Base-by-base conservation (phyloP, 1,284 basidiomycete genomes). In the Bjerkandera adusta region DNA sequence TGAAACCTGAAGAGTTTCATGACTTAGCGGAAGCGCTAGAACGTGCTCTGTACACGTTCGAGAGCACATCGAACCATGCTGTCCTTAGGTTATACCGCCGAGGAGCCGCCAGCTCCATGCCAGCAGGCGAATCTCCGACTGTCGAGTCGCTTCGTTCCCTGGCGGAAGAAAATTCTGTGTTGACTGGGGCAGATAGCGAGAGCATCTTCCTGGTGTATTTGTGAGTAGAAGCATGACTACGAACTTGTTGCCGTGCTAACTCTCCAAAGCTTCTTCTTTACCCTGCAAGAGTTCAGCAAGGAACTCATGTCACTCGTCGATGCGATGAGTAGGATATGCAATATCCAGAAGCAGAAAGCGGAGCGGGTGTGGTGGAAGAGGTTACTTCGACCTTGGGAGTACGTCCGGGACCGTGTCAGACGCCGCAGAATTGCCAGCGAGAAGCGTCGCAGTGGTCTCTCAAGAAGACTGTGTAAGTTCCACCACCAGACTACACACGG, bases 191-290 rank as follows among this genome's bases (percentile, higher is more conserved):
- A 48, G 70, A 76, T 32, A 65, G 72, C 44, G 85, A 89, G 54
- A 77, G 79, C 51, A 76, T 97, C 3, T 94, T 96, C 62, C 65
- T 93, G 20, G 85, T 95, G 4, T 96, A 95, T 63, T 95, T 92
- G 92, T 93, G 54, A 61, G 90, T 75, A 11, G 29, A n/a, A n/a
- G n/a, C n/a, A n/a, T n/a, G n/a, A n/a, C n/a, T n/a, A n/a, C n/a
- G n/a, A n/a, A n/a, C n/a, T n/a, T n/a, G n/a, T n/a, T n/a, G n/a
- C 20, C 7, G 18, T 34, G n/a, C 41, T 36, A 21, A 12, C n/a
- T 25, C n/a, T 21, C 24, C 15, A 10, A 53, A 94, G 92, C 69
- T 94, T 93, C 67, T 87, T 95, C 50, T 97, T 96, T 66, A 95
- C 92, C 0, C 66, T 96, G 35, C 92, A 97, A 66, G 94, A 97